Percentiles rank a stretch among this genome's conserved stretches.
Conservation (phyloP, 371 early-diverging fungal genomes). For the Capillidium rhysosporum region DNA sequence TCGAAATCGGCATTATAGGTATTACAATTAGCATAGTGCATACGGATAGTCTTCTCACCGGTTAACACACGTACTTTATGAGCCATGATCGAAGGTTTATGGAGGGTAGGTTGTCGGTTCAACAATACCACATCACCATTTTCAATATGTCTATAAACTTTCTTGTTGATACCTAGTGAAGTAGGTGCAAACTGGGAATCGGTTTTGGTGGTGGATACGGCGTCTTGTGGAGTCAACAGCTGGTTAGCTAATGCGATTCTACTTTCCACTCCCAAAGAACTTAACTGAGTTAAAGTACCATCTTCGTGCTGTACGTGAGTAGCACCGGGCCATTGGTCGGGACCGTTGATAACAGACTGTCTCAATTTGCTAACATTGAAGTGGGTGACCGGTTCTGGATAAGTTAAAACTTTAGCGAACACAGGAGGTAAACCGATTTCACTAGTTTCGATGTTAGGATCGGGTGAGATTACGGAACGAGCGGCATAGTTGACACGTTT, state of each 20-base stretch:
- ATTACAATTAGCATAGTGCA: slow-evolving; percentile 96
- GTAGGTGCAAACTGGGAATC: slow-evolving; percentile 32
- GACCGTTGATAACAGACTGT: slow-evolving; percentile 95
- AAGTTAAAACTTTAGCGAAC: slow-evolving; percentile 94
- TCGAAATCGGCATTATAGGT: slow-evolving; percentile 99
- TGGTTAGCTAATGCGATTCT: slow-evolving; percentile 93
- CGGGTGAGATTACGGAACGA: slow-evolving; percentile 99
- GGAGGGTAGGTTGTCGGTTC: slow-evolving; percentile 99
- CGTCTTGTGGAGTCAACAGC: slow-evolving; percentile 65
- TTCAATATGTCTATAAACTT: slow-evolving; percentile 90
- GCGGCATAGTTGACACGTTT: slow-evolving; percentile 99
- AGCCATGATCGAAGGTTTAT: slow-evolving; percentile 99
- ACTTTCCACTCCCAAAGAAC: slow-evolving; percentile 57
- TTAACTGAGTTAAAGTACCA: slow-evolving; percentile 67
- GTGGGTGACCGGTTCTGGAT: slow-evolving; percentile 95
- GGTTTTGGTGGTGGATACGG: slow-evolving; percentile 7
- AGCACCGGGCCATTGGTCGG: slow-evolving; percentile 97
- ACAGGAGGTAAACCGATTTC: slow-evolving; percentile 98
- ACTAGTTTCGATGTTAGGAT: slow-evolving; percentile 94
- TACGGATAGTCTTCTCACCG: slow-evolving; percentile 96
- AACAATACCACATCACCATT: slow-evolving; percentile 96
- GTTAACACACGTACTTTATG: slow-evolving; percentile 94
- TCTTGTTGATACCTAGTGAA: slow-evolving; percentile 64
- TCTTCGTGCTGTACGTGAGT: slow-evolving; percentile 85
- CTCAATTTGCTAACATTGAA: slow-evolving; percentile 86